These are phyloP conservation scores for Phyllosticta citriasiana DNA, from an alignment of 2,329 filamentous ascomycete species.

Conservation along the genomic window DNA sequence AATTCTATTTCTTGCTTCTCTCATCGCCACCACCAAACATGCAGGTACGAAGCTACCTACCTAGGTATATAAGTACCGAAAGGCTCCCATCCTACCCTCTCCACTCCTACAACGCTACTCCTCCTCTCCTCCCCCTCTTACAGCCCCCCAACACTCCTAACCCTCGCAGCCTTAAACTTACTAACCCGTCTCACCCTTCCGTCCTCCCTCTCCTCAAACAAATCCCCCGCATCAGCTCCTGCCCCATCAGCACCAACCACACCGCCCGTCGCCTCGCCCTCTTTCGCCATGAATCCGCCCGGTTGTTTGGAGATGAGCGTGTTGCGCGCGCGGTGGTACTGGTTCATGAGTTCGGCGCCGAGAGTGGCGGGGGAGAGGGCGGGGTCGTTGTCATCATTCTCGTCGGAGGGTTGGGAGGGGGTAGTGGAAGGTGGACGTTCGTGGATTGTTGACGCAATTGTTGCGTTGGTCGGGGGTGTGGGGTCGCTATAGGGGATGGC, in stretches of 20 bases:
- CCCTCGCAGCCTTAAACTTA: slow-evolving; percentile 62
- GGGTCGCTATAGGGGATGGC: slow-evolving; percentile 23
- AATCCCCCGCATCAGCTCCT: slow-evolving; percentile 45
- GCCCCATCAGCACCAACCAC: slow-evolving; percentile 59
- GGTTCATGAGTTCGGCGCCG: slow-evolving; percentile 66
- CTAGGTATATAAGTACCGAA: too few species aligned
- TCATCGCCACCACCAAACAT: too few species aligned
- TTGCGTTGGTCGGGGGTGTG: slow-evolving; percentile 33
- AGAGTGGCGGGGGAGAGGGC: slow-evolving; percentile 60
- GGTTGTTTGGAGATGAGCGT: slow-evolving; percentile 74
- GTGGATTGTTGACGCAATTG: slow-evolving; percentile 50
- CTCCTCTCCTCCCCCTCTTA: too few species aligned
- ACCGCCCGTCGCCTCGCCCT: slow-evolving; percentile 55
- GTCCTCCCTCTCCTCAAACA: slow-evolving; percentile 57
- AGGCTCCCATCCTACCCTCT: too few species aligned
- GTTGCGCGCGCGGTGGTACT: slow-evolving; percentile 77
- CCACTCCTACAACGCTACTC: too few species aligned
- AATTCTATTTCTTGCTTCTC: too few species aligned
- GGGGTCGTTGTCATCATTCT: slow-evolving; percentile 21
- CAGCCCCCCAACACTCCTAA: slow-evolving; percentile 24
- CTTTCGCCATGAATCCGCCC: slow-evolving; percentile 63
- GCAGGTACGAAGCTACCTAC: too few species aligned
- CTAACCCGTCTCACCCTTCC: slow-evolving; percentile 52
- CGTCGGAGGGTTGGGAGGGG: slow-evolving; percentile 17
- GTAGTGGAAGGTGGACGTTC: slow-evolving; percentile 36